Conservation (phyloP, 2,329 filamentous ascomycete genomes). For the Magnaporthiopsis poae region DNA sequence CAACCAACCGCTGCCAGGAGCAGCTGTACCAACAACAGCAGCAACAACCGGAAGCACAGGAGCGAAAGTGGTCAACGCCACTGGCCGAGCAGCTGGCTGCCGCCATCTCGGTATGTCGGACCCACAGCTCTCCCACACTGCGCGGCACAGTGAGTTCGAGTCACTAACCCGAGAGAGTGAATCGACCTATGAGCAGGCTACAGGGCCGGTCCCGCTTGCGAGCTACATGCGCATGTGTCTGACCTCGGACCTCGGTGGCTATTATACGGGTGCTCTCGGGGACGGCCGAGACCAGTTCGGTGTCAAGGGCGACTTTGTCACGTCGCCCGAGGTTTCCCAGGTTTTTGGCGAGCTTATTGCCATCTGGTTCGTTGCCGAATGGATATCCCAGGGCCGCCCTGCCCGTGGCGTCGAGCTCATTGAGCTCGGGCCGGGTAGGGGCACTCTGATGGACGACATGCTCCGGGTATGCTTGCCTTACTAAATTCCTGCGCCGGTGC, state of each 20-base stretch:
- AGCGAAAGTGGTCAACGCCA: constrained; percentile 79
- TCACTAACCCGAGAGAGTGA: background rate
- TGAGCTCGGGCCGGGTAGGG: constrained; percentile 86
- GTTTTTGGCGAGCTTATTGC: constrained; percentile 91
- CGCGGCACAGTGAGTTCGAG: background rate
- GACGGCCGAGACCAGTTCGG: constrained; percentile 78
- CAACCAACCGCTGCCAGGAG: background rate
- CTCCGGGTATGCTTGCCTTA: constrained; percentile 55
- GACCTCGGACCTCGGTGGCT: constrained; percentile 80
- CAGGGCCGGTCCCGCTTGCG: constrained; percentile 82
- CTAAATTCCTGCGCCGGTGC: background rate
- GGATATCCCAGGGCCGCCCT: constrained; percentile 78
- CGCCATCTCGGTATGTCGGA: constrained; percentile 62
- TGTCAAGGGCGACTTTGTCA: constrained; percentile 88
- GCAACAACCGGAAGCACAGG: constrained; percentile 9
- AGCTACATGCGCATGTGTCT: constrained; percentile 98
- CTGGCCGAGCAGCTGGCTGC: constrained; percentile 77
- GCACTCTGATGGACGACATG: constrained; percentile 95
- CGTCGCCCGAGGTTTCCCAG: constrained; percentile 93
- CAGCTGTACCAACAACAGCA: background rate
- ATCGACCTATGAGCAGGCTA: constrained; percentile 36
- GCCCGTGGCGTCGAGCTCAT: constrained; percentile 73
- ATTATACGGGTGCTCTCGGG: constrained; percentile 71
- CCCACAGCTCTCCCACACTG: background rate
- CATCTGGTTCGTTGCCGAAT: constrained; percentile 92